Conservation (phyloP, 208 protist species). For the Giardia muris region DNA sequence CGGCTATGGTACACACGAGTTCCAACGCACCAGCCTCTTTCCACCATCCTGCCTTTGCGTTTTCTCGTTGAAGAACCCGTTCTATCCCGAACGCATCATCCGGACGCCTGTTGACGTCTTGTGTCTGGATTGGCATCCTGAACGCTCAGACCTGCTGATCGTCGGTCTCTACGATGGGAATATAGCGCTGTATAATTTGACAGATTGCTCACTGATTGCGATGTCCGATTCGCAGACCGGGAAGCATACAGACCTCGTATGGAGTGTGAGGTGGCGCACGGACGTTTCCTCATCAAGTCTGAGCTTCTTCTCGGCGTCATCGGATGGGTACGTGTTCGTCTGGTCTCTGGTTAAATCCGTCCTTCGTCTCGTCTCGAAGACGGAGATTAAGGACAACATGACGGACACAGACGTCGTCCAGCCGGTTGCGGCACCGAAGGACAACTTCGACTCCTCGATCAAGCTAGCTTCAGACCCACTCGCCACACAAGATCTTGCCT, state of each 20-base stretch:
- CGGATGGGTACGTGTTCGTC: not conserved
- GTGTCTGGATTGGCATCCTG: not conserved
- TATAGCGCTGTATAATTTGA: not conserved
- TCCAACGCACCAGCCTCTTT: not conserved
- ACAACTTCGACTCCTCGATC: not conserved
- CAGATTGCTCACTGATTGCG: not conserved
- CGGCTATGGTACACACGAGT: not conserved
- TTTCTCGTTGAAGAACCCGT: constrained; percentile 19
- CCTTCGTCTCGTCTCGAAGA: not conserved
- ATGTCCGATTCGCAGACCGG: not conserved
- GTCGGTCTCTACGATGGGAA: constrained; percentile 4
- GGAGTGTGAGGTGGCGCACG: not conserved
- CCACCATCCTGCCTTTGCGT: not conserved
- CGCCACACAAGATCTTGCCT: not conserved
- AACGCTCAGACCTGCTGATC: not conserved
- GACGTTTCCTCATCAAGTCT: not conserved
- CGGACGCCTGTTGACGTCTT: not conserved
- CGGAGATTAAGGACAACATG: not conserved
- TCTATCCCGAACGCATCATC: constrained; percentile 5
- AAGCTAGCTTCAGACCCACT: not conserved
- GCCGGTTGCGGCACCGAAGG: not conserved
- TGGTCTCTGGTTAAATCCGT: constrained; percentile 11
- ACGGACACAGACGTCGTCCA: not conserved
- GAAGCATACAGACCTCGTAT: not conserved
- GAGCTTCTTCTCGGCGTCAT: constrained; percentile 9